Evolutionary conservation across 345 rosid species (phyloP), one percentile per base, ranked within the genome.

Genomic region (Triadica sebifera): DNA sequence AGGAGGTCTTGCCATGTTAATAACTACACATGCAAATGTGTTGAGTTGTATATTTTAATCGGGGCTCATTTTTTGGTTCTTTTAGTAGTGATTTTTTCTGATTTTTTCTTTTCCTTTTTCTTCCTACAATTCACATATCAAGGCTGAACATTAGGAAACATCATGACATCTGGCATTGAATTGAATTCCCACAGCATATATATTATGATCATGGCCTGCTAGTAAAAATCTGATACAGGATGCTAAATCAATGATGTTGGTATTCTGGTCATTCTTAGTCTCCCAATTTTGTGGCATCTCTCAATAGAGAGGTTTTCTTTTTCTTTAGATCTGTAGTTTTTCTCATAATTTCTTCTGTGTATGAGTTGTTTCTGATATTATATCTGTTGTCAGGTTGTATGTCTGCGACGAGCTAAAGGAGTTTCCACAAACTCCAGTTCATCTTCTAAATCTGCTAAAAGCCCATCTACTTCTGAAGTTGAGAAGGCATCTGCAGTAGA

Each of bases 391-490:
- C 87, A 95, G 99, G 98, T 89, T 45, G 99, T 88, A 24, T 90
- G 85, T 80, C 77, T 91, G 84, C 93, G 87, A 75, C 88, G 84
- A 70, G 74, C 81, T 70, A 87, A 86, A 84, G 88, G 85, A 85
- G 88, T 65, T 70, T 81, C 91, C 38, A 65, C 81, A 24, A 72
- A 59, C 71, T 61, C 83, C 25, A 84, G 67, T 79, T 74, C 89
- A n/a, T 62, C 65, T 70, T 75, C 87, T 53, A 89, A 86, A 78
- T 78, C 90, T 77, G 70, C 74, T 57, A 81, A 86, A 81, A 69
- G 57, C 65, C 81, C 82, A 61, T 79, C 89, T 25, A 52, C 81
- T 71, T 74, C 86, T 25, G 80, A 89, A 78, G 79, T 77, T 66
- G 89, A 86, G 70, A 85, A 81, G 67, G 68, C 85, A 50, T 82